phyloP scores from a whole-genome alignment of 2,329 filamentous ascomycete species.

The Penicillium hordei region DNA sequence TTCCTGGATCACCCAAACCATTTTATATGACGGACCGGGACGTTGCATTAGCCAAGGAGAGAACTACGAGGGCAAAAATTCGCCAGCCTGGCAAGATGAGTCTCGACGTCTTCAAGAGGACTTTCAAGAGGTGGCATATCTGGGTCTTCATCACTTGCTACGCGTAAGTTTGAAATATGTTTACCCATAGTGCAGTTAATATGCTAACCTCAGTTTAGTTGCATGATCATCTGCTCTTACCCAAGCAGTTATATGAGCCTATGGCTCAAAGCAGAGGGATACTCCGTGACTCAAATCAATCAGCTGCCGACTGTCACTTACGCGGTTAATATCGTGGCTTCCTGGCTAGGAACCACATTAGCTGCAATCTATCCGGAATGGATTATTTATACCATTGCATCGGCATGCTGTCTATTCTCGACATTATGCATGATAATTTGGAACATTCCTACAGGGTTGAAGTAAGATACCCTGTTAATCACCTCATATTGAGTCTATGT shows the following conservation, averaged over 20 bases:
- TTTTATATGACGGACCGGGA: conserved; percentile 41
- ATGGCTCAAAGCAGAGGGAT: conserved; percentile 54
- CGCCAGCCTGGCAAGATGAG: conserved; percentile 44
- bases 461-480: conserved; percentile 29
- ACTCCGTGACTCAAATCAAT: conserved; percentile 52
- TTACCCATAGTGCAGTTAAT: conserved; percentile 1
- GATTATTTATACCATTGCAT: conserved; percentile 49
- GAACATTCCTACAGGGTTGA: conserved; percentile 52
- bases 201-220: conserved; percentile 26
- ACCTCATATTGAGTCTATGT: neutral
- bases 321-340: conserved; percentile 51
- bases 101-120: conserved; percentile 48
- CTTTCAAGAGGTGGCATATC: conserved; percentile 52
- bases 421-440: conserved; percentile 51
- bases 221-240: conserved; percentile 50
- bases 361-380: conserved; percentile 54
- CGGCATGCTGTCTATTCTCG: conserved; percentile 45
- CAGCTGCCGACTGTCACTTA: conserved; percentile 51
- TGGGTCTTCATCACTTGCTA: conserved; percentile 52
- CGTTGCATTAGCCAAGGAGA: conserved; percentile 39
- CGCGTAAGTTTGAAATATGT: conserved; percentile 39
- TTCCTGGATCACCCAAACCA: conserved; percentile 44
- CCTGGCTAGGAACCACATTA: conserved; percentile 52
- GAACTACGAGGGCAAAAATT: conserved; percentile 27
- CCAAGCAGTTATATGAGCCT: conserved; percentile 52